Conservation (phyloP, 192 early-diverging fungal species). For the Lunasporangiospora selenospora region DNA sequence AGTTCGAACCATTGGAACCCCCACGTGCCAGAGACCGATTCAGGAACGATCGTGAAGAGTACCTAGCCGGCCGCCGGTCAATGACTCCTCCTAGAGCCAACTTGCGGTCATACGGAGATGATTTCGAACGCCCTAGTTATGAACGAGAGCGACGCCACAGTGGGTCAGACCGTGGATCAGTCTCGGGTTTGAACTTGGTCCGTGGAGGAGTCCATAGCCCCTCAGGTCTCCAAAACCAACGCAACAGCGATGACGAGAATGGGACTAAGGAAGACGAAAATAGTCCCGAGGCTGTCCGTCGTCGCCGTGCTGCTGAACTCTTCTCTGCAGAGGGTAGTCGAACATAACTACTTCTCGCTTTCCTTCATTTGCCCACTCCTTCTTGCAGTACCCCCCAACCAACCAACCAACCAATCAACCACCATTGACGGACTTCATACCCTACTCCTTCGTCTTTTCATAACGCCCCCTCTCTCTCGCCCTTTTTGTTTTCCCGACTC, state of each 20-base stretch:
- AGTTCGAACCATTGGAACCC: too few relatives aligned
- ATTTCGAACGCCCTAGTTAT: conserved; percentile 28
- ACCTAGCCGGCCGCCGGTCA: conserved; percentile 21
- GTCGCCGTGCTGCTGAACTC: conserved; percentile 41
- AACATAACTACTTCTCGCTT: neutral
- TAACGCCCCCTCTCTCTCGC: too few relatives aligned
- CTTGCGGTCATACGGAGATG: conserved; percentile 40
- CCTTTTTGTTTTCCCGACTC: too few relatives aligned
- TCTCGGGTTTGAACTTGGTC: conserved; percentile 6
- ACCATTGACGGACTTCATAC: too few relatives aligned
- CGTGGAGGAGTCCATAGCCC: too few relatives aligned
- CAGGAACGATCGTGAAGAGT: conserved; percentile 29
- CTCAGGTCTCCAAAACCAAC: too few relatives aligned
- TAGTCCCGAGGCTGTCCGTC: conserved; percentile 26
- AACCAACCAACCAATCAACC: too few relatives aligned
- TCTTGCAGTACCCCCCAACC: neutral
- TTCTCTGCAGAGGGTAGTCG: conserved; percentile 34
- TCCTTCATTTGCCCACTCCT: neutral
- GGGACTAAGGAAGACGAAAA: neutral
- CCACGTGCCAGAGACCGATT: conserved; percentile 31
- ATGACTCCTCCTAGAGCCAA: conserved; percentile 42
- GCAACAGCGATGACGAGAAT: conserved; percentile 20
- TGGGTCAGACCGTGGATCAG: conserved; percentile 18
- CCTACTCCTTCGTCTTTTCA: too few relatives aligned
- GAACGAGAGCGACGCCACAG: conserved; percentile 31